Conservation (phyloP, 352 stramenopile genomes). For the Phytophthora crassamura region DNA sequence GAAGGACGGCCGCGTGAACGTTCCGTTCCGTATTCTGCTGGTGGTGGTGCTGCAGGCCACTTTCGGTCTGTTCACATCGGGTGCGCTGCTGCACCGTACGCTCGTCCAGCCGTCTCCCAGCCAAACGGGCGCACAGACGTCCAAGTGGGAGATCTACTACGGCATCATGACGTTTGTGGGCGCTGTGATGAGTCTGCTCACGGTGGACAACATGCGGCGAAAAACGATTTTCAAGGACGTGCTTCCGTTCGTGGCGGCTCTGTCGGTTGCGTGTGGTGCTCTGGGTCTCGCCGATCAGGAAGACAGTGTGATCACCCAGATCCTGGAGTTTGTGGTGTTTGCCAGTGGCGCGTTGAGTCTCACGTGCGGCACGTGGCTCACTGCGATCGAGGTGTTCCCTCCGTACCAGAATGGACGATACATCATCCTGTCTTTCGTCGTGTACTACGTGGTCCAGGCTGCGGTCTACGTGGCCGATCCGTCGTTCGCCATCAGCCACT, state of each 20-base stretch:
- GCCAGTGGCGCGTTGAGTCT: constrained; percentile 69
- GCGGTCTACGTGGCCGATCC: constrained; percentile 65
- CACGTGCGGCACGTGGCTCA: constrained; percentile 85
- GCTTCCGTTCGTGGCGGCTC: no score
- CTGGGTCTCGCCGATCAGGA: no score
- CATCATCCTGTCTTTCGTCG: constrained; percentile 73
- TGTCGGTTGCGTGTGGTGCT: no score
- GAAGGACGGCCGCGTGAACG: constrained; percentile 69
- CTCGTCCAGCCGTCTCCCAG: constrained; percentile 56
- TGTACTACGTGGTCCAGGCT: constrained; percentile 81
- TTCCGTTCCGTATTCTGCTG: constrained; percentile 72
- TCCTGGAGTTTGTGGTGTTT: no score
- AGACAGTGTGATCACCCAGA: no score
- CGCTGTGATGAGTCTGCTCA: no score
- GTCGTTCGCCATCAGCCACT: constrained; percentile 81
- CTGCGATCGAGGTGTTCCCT: constrained; percentile 86
- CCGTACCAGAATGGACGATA: constrained; percentile 77
- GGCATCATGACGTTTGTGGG: constrained; percentile 79
- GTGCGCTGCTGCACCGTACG: constrained; percentile 69
- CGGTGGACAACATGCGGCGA: no score
- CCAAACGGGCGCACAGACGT: constrained; percentile 61
- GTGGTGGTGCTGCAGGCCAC: constrained; percentile 68
- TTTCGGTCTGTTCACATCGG: constrained; percentile 77
- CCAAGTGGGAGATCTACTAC: constrained; percentile 84
- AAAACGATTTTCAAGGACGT: no score